Evolutionary conservation across 495 filamentous ascomycete species (phyloP), one percentile per base, ranked within the genome.

Genomic region (Penicillium pancosmium): DNA sequence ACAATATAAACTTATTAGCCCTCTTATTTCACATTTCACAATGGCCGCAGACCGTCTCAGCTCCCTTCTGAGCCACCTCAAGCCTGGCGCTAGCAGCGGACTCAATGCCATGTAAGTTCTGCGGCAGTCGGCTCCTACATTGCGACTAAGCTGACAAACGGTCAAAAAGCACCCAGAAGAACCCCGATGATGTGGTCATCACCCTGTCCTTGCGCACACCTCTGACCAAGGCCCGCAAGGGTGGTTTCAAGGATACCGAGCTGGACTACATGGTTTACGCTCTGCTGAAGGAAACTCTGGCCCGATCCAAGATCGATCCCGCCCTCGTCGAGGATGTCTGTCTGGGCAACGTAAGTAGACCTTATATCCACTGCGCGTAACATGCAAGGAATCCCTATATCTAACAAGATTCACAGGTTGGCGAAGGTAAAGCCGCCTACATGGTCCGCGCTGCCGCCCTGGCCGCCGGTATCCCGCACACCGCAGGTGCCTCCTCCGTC

Each of bases 121-220:
- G 50, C 25, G 8, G 40, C 47, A 49, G 54, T 38, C 54, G 43
- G 34, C 35, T 54, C 16, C 36, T 7, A 43, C 12, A 44, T 13
- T 1, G 55, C 33, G 23, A 27, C 25, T 33, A 52, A 50, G 49
- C 60, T 59, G 44, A 66, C 43, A 50, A 56, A 27, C 21, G 21
- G 43, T 15, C 11, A 52, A 18, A 51, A 65, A 97, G 93, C 73
- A 94, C 91, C 19, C 87, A 90, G 57, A 93, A 97, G 80, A 95
- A 93, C 72, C 86, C 93, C 57, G 94, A 98, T 74, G 94, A 98
- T 82, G 82, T 97, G 16, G 94, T 98, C 61, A 94, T 98, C 63
- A 95, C 91, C 15, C 80, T 90, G 47, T 89, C 89, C 7, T 75
- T 92, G 62, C 87, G 91, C 33, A 93, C 91, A 8, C 89, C 91